These are phyloP conservation scores for Xylaria intraflava DNA, from an alignment of 495 filamentous ascomycete genomes.

Conservation along the genomic window DNA sequence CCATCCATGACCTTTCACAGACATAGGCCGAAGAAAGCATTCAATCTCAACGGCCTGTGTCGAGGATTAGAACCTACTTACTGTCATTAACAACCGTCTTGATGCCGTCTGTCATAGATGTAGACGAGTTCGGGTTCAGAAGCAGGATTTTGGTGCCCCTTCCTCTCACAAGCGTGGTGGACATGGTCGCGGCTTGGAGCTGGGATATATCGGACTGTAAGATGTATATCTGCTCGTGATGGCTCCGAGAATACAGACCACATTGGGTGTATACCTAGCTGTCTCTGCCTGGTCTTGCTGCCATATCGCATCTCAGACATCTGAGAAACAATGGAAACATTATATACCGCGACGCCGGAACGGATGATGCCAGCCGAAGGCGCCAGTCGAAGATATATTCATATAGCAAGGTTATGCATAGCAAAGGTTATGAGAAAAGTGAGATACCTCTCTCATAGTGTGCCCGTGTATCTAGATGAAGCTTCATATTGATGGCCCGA, in stretches of 20 bases:
- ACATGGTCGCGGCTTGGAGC: neutral
- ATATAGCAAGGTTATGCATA: too few species aligned
- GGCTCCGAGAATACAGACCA: neutral
- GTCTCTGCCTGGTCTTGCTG: too few species aligned
- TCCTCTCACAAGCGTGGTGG: constrained; percentile 18
- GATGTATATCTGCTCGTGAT: neutral
- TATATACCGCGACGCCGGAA: too few species aligned
- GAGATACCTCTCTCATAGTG: too few species aligned
- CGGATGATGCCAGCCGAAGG: too few species aligned
- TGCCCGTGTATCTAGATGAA: too few species aligned
- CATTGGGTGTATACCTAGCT: too few species aligned
- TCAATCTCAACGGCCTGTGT: neutral
- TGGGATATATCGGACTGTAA: neutral
- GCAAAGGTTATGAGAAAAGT: too few species aligned
- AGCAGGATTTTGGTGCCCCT: constrained; percentile 55
- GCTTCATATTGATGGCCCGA: too few species aligned
- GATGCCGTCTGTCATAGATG: constrained; percentile 72
- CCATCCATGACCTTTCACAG: neutral
- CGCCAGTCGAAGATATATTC: too few species aligned
- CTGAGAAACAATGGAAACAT: too few species aligned
- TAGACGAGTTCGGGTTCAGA: constrained; percentile 86
- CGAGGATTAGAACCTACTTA: neutral
- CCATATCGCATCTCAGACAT: too few species aligned
- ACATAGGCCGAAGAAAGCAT: neutral
- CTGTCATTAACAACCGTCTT: constrained; percentile 52